Base-by-base conservation (phyloP, 768 basidiomycete genomes). In the Tubosaeta sp. region DNA sequence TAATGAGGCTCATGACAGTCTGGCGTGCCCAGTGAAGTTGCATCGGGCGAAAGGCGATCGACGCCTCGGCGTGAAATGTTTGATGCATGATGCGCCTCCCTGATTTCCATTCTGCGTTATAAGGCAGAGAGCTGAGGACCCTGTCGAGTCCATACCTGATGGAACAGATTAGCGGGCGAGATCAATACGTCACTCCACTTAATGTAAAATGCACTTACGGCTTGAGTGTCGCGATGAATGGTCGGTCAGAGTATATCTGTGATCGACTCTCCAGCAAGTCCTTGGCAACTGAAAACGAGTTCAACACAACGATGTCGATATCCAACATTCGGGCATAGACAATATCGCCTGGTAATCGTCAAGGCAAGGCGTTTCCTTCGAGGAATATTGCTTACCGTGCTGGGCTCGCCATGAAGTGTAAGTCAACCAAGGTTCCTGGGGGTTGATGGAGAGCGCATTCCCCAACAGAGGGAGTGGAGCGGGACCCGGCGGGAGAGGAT, bases 171-270 rank as follows among this genome's bases (percentile, higher is more conserved):
- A 17, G 2, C 16, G 6, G 25, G 2, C 16, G 6, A n/a, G 26
- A n/a, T 7, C 25, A 12, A 17, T 9, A n/a, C 3, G 7, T 29
- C 10, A 9, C n/a, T 19, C 9, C n/a, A 31, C 9, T 13, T n/a
- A 12, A 12, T 19, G n/a, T 19, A 8, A 27, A 22, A 16, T 25
- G 17, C 22, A 50, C 46, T 48, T 33, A 57, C 55, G 55, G 51
- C 6, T 37, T 43, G 7, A 52, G 9, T 14, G 52, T 58, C 5
- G 55, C 53, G 16, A 65, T 44, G 26, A 38, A 47, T 6, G 81
- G 80, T 8, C 81, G 74, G 59, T 77, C 78, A 14, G 79, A 77
- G 53, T 79, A 79, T 29, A 76, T 72, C 6, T 59, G 58, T 9
- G 76, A 74, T 6, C 76, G 72, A 33, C 67, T 65, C 39, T 78